A percentile compares a stretch with the other conserved stretches of the same genome.
phyloP scores from a whole-genome alignment of 202 grass and related monocot genomes.

The Bolboschoenoplectus hybrid region DNA sequence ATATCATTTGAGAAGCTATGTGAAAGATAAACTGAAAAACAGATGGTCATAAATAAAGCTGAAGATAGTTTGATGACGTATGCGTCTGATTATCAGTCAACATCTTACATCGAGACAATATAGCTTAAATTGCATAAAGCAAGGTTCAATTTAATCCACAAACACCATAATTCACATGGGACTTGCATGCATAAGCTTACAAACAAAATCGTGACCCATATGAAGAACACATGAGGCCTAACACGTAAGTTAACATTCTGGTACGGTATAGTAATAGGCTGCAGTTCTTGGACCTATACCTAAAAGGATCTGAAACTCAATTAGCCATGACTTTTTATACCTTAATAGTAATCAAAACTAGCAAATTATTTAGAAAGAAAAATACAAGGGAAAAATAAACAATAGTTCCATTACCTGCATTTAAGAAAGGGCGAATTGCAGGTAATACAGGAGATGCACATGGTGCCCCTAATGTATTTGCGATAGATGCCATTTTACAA shows the following conservation, averaged over 20 bases:
- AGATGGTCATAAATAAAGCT: neutral
- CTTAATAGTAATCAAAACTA: neutral
- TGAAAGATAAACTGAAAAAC: neutral
- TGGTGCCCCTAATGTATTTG: neutral
- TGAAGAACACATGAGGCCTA: neutral
- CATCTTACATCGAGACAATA: neutral
- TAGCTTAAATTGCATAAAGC: neutral
- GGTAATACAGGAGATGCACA: conserved; percentile 35
- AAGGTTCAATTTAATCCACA: conserved; percentile 3
- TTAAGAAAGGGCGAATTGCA: neutral
- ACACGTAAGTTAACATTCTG: neutral
- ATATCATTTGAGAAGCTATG: neutral
- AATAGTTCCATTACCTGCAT: conserved; percentile 12
- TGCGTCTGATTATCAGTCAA: neutral
- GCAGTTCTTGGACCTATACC: neutral
- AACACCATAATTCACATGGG: neutral
- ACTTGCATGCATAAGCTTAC: conserved; percentile 2
- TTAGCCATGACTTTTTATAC: neutral
- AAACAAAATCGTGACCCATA: neutral
- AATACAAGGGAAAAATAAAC: neutral
- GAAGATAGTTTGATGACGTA: neutral
- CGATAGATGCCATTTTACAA: neutral
- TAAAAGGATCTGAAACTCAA: conserved; percentile 1
- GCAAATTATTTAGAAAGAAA: neutral
- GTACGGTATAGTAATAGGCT: neutral